Evolutionary conservation across 371 early-diverging fungal genomes (phyloP), one percentile per base, ranked within the genome.

Genomic region (Mucor sp.): DNA sequence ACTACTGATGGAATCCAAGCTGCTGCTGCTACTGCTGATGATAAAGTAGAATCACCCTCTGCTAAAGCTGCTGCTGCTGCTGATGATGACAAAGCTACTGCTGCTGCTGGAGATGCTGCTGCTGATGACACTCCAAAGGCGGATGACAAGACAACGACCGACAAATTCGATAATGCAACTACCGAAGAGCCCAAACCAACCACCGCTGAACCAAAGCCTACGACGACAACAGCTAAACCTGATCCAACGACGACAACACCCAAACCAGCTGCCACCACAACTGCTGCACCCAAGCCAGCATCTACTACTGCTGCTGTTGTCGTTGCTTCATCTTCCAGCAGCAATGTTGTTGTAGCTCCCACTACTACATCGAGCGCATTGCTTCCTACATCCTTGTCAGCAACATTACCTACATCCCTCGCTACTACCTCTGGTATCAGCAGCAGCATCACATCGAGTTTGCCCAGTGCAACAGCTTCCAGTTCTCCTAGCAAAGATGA

Each of bases 391-490:
- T 19, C 60, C 6, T 15, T 60, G n/a, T 17, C 25, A 15, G 23
- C n/a, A 21, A 23, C 25, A 35, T n/a, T 33, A 14, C 53, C 60
- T 12, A 41, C 25, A 39, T 17, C 39, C 14, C 15, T 33, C 23
- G 1, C 56, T 0, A 4, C 56, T 0, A 30, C 28, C 6, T 28
- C 50, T 27, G 60, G 32, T 32, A 5, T 55, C 19, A n/a, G n/a
- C 4, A n/a, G n/a, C 4, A 15, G 30, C 17, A 15, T 8, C 14
- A 23, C 23, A 15, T 37, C 57, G 32, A n/a, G 30, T 11, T 17
- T 28, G 25, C 62, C 65, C 55, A 62, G 61, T 32, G 50, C 63
- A 47, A 47, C 61, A 1, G 53, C 63, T 28, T 39, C 60, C 19
- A 60, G 55, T 19, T 37, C 62, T 2, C 28, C 32, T 28, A 43